Percentiles rank a stretch among this genome's conserved stretches.
Evolutionary conservation across 345 rosid genomes (phyloP).

Genomic region (Ceriops tagal): DNA sequence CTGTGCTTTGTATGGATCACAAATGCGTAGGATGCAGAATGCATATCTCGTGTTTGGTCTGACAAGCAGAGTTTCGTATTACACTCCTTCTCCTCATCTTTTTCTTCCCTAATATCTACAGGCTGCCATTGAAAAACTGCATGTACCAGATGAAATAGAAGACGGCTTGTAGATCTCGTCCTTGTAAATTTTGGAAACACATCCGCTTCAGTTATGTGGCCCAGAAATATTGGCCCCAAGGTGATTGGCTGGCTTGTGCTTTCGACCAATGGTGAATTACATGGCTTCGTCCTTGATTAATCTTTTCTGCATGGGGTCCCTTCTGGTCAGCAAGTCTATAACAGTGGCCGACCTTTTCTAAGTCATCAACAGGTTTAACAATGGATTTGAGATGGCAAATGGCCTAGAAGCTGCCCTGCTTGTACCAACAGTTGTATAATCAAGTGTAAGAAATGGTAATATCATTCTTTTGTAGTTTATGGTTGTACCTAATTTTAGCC

Average conservation of each 20-base stretch:
- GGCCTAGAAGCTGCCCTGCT: conserved; percentile 16
- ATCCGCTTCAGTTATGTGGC: conserved; percentile 19
- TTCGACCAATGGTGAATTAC: conserved; percentile 27
- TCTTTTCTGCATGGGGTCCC: neutral
- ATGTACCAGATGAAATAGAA: conserved; percentile 87
- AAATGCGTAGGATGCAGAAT: neutral
- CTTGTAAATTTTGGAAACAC: conserved; percentile 5
- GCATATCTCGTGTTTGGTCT: neutral
- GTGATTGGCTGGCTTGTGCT: conserved; percentile 44
- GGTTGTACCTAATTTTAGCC: neutral
- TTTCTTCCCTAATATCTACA: conserved; percentile 27
- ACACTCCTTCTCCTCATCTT: neutral
- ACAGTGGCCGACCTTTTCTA: conserved; percentile 26
- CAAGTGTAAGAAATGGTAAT: conserved; percentile 8
- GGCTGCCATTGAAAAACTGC: conserved; percentile 98
- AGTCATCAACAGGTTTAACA: conserved; percentile 22
- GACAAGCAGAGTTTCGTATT: neutral
- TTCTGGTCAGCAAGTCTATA: conserved; percentile 18
- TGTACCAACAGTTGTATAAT: conserved; percentile 24
- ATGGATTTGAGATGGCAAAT: conserved; percentile 10
- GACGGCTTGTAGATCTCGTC: conserved; percentile 42
- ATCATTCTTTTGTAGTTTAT: conserved; percentile 18
- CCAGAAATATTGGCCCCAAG: conserved; percentile 16
- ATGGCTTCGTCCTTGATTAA: conserved; percentile 11
- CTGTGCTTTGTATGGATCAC: no score